Evolutionary conservation across 768 basidiomycete genomes (phyloP).

Genomic region (Pleurotus eryngii): DNA sequence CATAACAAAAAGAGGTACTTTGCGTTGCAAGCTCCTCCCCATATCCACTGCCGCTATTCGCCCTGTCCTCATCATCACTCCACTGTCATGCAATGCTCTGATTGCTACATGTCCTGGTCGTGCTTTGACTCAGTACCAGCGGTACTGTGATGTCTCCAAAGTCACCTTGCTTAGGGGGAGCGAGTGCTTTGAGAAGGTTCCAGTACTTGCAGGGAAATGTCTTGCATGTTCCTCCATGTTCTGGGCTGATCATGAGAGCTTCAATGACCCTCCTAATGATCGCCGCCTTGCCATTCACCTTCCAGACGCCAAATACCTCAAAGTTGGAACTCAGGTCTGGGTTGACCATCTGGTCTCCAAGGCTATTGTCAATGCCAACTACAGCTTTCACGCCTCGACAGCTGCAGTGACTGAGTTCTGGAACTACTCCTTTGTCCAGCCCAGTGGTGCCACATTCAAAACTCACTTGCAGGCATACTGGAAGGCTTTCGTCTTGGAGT

Average conservation of each 20-base stretch:
- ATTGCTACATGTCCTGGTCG: not conserved
- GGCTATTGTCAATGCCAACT: slow-evolving; percentile 13
- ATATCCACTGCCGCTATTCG: no score
- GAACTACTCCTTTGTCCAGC: no score
- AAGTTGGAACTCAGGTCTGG: slow-evolving; percentile 12
- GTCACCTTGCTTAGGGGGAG: not conserved
- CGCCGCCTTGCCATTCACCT: slow-evolving; percentile 1
- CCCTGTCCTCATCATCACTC: not conserved
- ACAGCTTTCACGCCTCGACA: slow-evolving; percentile 17
- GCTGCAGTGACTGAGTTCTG: slow-evolving; percentile 3
- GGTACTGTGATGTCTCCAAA: not conserved
- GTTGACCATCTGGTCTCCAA: slow-evolving; percentile 13
- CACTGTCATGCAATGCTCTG: not conserved
- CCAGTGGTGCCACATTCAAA: no score
- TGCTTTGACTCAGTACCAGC: not conserved
- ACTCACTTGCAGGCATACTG: no score
- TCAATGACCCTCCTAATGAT: not conserved
- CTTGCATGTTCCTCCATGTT: slow-evolving; percentile 12
- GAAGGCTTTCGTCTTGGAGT: no score
- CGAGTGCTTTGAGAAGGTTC: slow-evolving; percentile 4
- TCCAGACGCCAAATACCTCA: slow-evolving; percentile 12
- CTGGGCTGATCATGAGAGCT: slow-evolving; percentile 17
- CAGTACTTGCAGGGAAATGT: slow-evolving; percentile 15
- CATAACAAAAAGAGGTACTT: no score
- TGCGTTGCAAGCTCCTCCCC: no score